A percentile compares a stretch with the other conserved stretches of the same genome.
These are phyloP conservation scores for Kingdonia uniflora DNA, from an alignment of 164 flowering plant genomes.

Conservation along the genomic window DNA sequence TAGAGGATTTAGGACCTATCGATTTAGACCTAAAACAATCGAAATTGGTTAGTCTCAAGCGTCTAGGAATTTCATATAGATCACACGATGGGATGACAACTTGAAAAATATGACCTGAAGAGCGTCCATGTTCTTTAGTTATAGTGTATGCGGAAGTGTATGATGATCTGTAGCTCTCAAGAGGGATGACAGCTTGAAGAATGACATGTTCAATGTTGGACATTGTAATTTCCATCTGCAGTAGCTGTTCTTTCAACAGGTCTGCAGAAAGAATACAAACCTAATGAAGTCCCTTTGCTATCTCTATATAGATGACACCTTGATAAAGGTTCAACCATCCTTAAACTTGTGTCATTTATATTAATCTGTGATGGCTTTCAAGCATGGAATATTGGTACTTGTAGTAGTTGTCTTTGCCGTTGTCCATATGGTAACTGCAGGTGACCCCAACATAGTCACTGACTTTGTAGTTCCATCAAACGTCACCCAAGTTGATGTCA, in stretches of 20 bases:
- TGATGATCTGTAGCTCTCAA: neutral
- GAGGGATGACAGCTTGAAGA: neutral
- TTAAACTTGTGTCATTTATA: neutral
- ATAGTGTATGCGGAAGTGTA: neutral
- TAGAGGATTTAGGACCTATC: no score
- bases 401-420: conserved; percentile 1
- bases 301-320: no score
- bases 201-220: neutral
- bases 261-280: neutral
- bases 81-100: neutral
- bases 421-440: neutral
- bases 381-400: neutral
- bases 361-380: neutral
- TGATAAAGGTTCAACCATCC: neutral
- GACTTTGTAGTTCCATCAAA: conserved; percentile 6
- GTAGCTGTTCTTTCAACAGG: neutral
- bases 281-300: neutral
- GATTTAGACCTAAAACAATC: no score
- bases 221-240: neutral
- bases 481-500: conserved; percentile 1
- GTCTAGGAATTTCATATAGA: no score
- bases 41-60: no score
- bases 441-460: neutral
- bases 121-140: neutral
- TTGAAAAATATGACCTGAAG: neutral